Conservation (phyloP, 1,284 basidiomycete genomes). For the Ustilago tritici region DNA sequence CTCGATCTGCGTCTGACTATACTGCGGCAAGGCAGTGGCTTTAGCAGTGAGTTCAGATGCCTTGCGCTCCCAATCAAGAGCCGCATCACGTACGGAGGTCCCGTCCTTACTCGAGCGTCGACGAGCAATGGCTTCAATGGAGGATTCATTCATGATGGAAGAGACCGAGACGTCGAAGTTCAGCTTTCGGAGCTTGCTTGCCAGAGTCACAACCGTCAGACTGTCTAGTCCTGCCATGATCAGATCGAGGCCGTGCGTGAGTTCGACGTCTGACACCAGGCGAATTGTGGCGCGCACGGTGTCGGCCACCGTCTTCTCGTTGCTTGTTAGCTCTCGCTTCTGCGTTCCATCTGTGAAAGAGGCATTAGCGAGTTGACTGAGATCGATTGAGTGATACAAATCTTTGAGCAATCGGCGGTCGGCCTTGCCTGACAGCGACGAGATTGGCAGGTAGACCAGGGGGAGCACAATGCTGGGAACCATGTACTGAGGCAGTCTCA, state of each 20-base stretch:
- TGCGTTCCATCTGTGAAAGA: slow-evolving; percentile 6
- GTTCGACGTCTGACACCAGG: slow-evolving; percentile 14
- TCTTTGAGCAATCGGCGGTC: slow-evolving; percentile 46
- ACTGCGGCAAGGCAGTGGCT: slow-evolving; percentile 18
- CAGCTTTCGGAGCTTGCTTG: slow-evolving; percentile 43
- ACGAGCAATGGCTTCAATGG: slow-evolving; percentile 50
- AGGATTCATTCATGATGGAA: slow-evolving; percentile 48
- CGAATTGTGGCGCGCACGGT: slow-evolving; percentile 26
- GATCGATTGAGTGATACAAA: slow-evolving; percentile 37
- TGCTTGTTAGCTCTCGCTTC: slow-evolving; percentile 23
- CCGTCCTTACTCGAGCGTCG: background rate
- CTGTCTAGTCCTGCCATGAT: slow-evolving; percentile 64
- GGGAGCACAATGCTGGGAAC: slow-evolving; percentile 59
- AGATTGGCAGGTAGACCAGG: slow-evolving; percentile 52
- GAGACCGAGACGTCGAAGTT: slow-evolving; percentile 40
- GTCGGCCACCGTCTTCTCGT: slow-evolving; percentile 41
- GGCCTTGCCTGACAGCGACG: slow-evolving; percentile 60
- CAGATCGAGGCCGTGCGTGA: slow-evolving; percentile 36
- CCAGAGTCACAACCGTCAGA: slow-evolving; percentile 58
- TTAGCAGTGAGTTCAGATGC: slow-evolving; percentile 21
- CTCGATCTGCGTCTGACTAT: slow-evolving; percentile 8
- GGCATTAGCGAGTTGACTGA: slow-evolving; percentile 1
- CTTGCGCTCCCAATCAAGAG: slow-evolving; percentile 15
- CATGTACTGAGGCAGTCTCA: slow-evolving; percentile 60
- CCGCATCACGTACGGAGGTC: background rate